A percentile compares a stretch with the other conserved stretches of the same genome.
These are phyloP conservation scores for Carex sylvatica DNA, from an alignment of 202 grass and related monocot species.

Conservation along the genomic window DNA sequence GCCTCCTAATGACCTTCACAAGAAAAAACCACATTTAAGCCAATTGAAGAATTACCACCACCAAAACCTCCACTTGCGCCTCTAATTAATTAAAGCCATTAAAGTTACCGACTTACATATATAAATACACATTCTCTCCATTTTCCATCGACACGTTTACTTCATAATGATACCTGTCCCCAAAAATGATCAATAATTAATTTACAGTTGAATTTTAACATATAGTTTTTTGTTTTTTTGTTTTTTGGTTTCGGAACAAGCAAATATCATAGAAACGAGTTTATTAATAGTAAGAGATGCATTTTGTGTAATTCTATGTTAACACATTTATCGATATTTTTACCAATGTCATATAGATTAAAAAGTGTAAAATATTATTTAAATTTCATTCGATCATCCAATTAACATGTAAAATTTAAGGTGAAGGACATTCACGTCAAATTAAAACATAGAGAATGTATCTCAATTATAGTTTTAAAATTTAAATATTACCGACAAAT, in stretches of 20 bases:
- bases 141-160: not conserved
- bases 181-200: too few relatives aligned
- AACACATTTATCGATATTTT: not conserved
- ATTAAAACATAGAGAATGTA: not conserved
- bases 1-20: not conserved
- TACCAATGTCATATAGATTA: not conserved
- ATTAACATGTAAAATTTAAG: not conserved
- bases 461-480: not conserved
- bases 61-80: constrained; percentile 1
- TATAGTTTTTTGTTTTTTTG: too few relatives aligned
- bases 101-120: not conserved
- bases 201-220: too few relatives aligned
- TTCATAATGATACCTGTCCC: not conserved
- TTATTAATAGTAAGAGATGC: not conserved
- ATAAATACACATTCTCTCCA: not conserved
- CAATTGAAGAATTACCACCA: not conserved
- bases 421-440: not conserved
- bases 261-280: not conserved
- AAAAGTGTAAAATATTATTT: not conserved
- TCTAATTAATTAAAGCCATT: not conserved
- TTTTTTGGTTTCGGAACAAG: too few relatives aligned
- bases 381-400: not conserved
- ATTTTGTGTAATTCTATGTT: too few relatives aligned
- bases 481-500: not conserved
- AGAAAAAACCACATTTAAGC: not conserved